Evolutionary conservation across 1,284 basidiomycete genomes (phyloP).

Genomic region (Trametes versicolor): DNA sequence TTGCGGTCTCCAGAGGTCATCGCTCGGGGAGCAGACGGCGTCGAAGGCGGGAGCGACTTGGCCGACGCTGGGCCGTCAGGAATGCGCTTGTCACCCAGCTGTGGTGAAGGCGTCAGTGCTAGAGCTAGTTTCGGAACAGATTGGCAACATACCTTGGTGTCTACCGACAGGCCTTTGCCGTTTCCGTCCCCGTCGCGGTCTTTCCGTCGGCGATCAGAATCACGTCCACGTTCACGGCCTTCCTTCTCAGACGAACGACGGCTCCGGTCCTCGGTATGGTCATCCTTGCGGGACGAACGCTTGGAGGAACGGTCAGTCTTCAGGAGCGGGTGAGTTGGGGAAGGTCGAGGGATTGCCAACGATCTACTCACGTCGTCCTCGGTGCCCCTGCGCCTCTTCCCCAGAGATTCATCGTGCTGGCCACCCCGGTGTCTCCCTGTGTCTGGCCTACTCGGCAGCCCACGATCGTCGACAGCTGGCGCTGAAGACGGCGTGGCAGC

Average conservation of each 20-base stretch:
- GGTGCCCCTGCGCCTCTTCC: constrained; percentile 70
- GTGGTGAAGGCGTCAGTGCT: constrained; percentile 2
- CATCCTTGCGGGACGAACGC: constrained; percentile 77
- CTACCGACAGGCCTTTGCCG: constrained; percentile 54
- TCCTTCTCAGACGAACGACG: constrained; percentile 78
- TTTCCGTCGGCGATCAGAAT: constrained; percentile 71
- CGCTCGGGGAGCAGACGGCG: constrained; percentile 77
- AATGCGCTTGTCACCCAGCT: constrained; percentile 65
- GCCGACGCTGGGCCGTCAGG: constrained; percentile 58
- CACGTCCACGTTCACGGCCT: constrained; percentile 67
- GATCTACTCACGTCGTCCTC: constrained; percentile 73
- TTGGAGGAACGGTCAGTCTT: constrained; percentile 77
- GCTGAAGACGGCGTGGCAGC: constrained; percentile 27
- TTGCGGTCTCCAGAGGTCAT: constrained; percentile 56
- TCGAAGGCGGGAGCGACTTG: constrained; percentile 62
- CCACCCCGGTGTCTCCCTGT: constrained; percentile 59
- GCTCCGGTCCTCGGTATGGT: constrained; percentile 75
- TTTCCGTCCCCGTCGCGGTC: constrained; percentile 68
- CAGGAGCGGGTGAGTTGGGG: constrained; percentile 14
- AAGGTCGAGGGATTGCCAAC: not conserved
- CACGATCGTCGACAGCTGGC: constrained; percentile 56
- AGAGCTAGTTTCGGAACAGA: not conserved
- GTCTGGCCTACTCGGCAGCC: constrained; percentile 66
- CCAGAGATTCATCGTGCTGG: constrained; percentile 61
- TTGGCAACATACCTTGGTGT: constrained; percentile 62